Evolutionary conservation across 805 yeast species (phyloP).

Genomic region (Myxozyma neotropica): DNA sequence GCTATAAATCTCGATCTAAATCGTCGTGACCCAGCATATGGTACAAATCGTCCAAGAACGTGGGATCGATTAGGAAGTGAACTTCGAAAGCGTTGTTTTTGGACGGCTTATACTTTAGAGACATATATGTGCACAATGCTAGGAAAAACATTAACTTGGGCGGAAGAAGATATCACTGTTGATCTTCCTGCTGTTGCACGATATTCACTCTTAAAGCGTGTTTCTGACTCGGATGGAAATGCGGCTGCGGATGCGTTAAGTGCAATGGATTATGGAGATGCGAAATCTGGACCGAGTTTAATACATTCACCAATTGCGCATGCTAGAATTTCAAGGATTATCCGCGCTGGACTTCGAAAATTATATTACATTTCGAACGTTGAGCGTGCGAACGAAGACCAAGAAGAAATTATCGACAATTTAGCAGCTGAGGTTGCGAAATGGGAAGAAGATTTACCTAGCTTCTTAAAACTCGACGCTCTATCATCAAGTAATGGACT

Average conservation of each 20-base stretch:
- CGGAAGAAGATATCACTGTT: slow-evolving; percentile 29
- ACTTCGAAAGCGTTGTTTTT: slow-evolving; percentile 24
- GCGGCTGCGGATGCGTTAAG: slow-evolving; percentile 22
- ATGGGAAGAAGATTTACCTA: slow-evolving; percentile 22
- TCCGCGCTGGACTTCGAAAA: slow-evolving; percentile 15
- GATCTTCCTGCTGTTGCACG: slow-evolving; percentile 19
- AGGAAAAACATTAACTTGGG: slow-evolving; percentile 29
- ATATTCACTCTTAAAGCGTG: not conserved
- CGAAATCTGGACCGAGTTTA: slow-evolving; percentile 13
- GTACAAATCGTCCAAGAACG: not conserved
- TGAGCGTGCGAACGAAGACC: not conserved
- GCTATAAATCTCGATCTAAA: slow-evolving; percentile 24
- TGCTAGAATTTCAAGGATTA: slow-evolving; percentile 22
- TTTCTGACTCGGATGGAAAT: slow-evolving; percentile 11
- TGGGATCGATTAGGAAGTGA: slow-evolving; percentile 15
- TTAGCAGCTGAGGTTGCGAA: slow-evolving; percentile 12
- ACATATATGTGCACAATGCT: slow-evolving; percentile 31
- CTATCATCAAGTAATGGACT: slow-evolving; percentile 1
- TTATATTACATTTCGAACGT: slow-evolving; percentile 5
- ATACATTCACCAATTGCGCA: slow-evolving; percentile 27
- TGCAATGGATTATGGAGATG: slow-evolving; percentile 9
- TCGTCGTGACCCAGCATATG: slow-evolving; percentile 11
- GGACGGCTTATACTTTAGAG: slow-evolving; percentile 29
- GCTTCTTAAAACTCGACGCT: slow-evolving; percentile 7
- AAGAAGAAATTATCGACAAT: slow-evolving; percentile 22